Percentiles rank a stretch among this genome's conserved stretches.
These are phyloP conservation scores for Tetrahymena elliotti DNA, from an alignment of 73 alveolate species.

Conservation along the genomic window DNA sequence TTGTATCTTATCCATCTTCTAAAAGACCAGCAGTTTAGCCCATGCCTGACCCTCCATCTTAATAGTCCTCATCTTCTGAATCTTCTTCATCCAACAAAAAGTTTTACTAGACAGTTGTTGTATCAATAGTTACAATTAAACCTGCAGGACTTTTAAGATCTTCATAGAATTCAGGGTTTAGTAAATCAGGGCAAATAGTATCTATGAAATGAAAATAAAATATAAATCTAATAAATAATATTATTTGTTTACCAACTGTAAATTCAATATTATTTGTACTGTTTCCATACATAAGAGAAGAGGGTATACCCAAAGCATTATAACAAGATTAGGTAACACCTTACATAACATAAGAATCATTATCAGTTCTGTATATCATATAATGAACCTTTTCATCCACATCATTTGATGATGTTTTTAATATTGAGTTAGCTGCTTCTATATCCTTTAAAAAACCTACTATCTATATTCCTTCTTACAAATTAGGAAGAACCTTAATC, in stretches of 20 bases:
- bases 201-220: background rate
- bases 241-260: slow-evolving; percentile 8
- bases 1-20: background rate
- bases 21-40: background rate
- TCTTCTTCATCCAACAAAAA: slow-evolving; percentile 12
- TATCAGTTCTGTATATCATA: slow-evolving; percentile 15
- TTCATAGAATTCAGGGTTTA: background rate
- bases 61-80: background rate
- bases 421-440: background rate
- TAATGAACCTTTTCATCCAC: background rate
- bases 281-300: slow-evolving; percentile 7
- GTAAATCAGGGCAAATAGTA: background rate
- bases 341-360: background rate
- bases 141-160: slow-evolving; percentile 1
- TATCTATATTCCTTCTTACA: slow-evolving; percentile 15
- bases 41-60: background rate
- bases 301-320: slow-evolving; percentile 8
- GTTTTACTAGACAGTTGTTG: slow-evolving; percentile 8
- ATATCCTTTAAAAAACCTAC: slow-evolving; percentile 11
- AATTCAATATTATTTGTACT: slow-evolving; percentile 5
- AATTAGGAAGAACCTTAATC: slow-evolving; percentile 15
- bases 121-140: background rate
- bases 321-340: slow-evolving; percentile 20
- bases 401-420: background rate
- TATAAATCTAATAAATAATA: background rate